phyloP scores from a whole-genome alignment of 176 grass and related monocot species.

The Puccinellia tenuiflora region DNA sequence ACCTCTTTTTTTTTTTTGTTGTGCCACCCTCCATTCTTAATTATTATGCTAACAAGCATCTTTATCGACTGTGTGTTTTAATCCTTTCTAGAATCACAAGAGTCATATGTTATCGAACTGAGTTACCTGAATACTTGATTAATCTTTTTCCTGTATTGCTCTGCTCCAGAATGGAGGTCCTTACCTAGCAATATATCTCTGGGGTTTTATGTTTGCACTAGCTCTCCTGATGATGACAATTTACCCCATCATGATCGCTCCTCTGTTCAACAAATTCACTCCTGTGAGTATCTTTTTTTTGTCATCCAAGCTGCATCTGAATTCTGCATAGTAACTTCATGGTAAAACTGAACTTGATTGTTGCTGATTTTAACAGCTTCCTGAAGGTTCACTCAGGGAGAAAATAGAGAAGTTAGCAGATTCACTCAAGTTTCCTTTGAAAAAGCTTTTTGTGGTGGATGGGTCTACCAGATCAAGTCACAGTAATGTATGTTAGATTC shows the following conservation, averaged over 20 bases:
- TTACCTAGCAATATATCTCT: conserved; percentile 97
- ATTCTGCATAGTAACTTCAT: not conserved
- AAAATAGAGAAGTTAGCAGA: conserved; percentile 96
- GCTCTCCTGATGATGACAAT: conserved; percentile 92
- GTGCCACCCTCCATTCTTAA: not conserved
- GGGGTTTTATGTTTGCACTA: conserved; percentile 93
- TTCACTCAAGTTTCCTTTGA: conserved; percentile 93
- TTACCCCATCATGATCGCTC: conserved; percentile 89
- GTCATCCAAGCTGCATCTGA: not conserved
- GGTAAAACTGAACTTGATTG: not conserved
- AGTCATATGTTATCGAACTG: not conserved
- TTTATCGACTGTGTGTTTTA: not conserved
- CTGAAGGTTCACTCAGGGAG: conserved; percentile 74
- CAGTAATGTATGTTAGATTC: conserved; percentile 73
- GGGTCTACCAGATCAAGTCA: conserved; percentile 97
- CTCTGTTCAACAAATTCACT: conserved; percentile 98
- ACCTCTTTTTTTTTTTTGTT: conserved; percentile 15
- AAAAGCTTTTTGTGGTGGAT: conserved; percentile 97
- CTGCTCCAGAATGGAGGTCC: conserved; percentile 94
- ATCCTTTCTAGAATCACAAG: not conserved
- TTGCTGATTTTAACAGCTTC: conserved; percentile 67
- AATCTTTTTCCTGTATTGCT: conserved; percentile 21
- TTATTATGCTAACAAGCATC: not conserved
- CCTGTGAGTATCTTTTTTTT: conserved; percentile 70
- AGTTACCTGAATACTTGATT: not conserved